Evolutionary conservation across 148 eudicot species (phyloP), one percentile per base, ranked within the genome.

Genomic region (Nepenthes mirabilis): DNA sequence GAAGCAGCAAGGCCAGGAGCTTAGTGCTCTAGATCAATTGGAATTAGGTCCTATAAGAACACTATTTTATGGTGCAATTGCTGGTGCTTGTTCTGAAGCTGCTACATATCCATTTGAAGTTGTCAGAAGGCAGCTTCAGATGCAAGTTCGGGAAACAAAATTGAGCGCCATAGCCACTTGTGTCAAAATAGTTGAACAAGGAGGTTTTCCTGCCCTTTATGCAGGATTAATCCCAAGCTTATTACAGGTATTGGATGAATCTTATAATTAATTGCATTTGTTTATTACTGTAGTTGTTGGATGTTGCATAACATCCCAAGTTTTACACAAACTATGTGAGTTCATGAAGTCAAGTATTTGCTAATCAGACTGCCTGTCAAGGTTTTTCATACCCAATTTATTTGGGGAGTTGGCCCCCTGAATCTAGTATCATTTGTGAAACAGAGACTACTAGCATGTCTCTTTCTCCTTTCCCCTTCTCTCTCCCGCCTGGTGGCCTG

Each of bases 91-190:
- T 74, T 63, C 98, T 55, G 98, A 93, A 71, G 96, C 95, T 56
- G 95, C 95, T 68, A 88, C 98, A 33, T 93, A 88, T 69, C 96
- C 98, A 5, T 93, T 93, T 80, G 98, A 93, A 72, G 96, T 93
- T 37, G 98, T 93, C 35, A 86, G 98, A 76, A 86, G 98, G 74
- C 96, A 83, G 66, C 98, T 93, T 77, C 98, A 93, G 77, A 65
- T 93, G 90, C 98, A 93, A 76, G 96, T 77, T 45, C 72, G 77
- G 63, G 98, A 74, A 57, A 69, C 75, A 47, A 83, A 86, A 55
- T 65, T 93, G 91, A 84, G 79, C 68, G 88, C 98, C n/a, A 36
- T 86, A 60, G 87, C 90, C 36, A 93, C 98, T 61, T 83, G 86
- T 73, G 59, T 77, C 50, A 93, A 86, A 74, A 80, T 93, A 52